phyloP scores from a whole-genome alignment of 2,329 filamentous ascomycete species.

The Beauveria rudraprayagi region DNA sequence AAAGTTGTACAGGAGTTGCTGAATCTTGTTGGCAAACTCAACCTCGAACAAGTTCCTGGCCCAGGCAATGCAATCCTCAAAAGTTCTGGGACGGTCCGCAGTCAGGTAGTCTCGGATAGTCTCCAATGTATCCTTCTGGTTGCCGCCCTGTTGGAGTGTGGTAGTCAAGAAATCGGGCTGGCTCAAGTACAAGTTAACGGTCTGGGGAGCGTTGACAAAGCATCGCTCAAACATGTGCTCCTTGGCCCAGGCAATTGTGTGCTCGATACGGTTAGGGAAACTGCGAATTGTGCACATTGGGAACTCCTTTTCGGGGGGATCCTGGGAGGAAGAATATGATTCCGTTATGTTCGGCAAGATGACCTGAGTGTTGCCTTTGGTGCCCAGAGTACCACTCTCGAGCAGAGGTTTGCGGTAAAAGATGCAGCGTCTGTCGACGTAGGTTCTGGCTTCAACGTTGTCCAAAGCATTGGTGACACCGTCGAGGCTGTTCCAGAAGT shows the following conservation, averaged over 20 bases:
- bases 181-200: constrained; percentile 87
- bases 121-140: constrained; percentile 89
- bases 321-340: constrained; percentile 91
- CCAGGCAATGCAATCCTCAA: constrained; percentile 96
- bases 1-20: constrained; percentile 94
- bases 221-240: constrained; percentile 84
- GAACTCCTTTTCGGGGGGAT: constrained; percentile 97
- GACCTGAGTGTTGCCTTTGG: constrained; percentile 97
- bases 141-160: constrained; percentile 85
- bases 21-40: constrained; percentile 94
- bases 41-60: constrained; percentile 89
- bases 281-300: constrained; percentile 97
- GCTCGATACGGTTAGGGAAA: constrained; percentile 97
- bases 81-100: constrained; percentile 81
- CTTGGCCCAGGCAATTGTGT: constrained; percentile 96
- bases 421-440: constrained; percentile 91
- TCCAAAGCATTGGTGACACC: constrained; percentile 95
- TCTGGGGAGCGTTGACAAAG: constrained; percentile 89
- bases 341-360: constrained; percentile 86
- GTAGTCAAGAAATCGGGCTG: constrained; percentile 85
- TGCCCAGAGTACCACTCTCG: constrained; percentile 95
- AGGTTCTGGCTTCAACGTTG: constrained; percentile 94
- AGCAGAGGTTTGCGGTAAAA: constrained; percentile 97
- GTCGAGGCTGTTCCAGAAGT: constrained; percentile 81
- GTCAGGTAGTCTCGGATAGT: constrained; percentile 85